Percentiles rank a stretch among this genome's conserved stretches.
phyloP scores from a whole-genome alignment of 2,329 filamentous ascomycete species.

The Ophiostoma ips region DNA sequence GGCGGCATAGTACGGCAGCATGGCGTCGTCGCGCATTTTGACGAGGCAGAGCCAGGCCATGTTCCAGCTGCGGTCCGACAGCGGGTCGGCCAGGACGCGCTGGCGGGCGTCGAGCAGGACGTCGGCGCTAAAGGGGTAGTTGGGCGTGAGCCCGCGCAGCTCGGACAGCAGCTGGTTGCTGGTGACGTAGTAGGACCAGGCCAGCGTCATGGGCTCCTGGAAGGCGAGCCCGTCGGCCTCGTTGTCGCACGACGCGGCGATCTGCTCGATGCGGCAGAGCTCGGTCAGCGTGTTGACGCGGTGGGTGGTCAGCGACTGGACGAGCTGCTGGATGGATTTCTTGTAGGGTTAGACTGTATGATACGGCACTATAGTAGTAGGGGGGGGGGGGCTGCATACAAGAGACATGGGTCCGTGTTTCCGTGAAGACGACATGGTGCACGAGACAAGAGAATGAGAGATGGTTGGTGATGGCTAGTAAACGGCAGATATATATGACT shows the following conservation, averaged over 20 bases:
- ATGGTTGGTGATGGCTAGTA: too few species aligned
- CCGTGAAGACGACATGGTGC: too few species aligned
- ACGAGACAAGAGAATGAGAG: too few species aligned
- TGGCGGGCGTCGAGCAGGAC: constrained; percentile 51
- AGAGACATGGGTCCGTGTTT: too few species aligned
- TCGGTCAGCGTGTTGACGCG: constrained; percentile 62
- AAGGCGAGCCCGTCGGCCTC: constrained; percentile 45
- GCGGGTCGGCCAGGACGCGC: constrained; percentile 48
- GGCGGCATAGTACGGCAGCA: constrained; percentile 47
- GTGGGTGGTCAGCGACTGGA: constrained; percentile 49
- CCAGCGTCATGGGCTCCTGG: constrained; percentile 51
- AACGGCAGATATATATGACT: too few species aligned
- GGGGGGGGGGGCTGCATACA: too few species aligned
- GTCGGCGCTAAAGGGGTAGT: constrained; percentile 53
- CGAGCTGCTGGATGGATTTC: constrained; percentile 34
- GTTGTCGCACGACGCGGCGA: constrained; percentile 43
- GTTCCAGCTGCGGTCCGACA: constrained; percentile 61
- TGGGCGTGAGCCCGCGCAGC: constrained; percentile 51
- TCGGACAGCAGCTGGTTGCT: constrained; percentile 57
- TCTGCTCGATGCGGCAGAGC: constrained; percentile 55
- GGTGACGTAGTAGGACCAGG: constrained; percentile 59
- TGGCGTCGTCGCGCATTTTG: constrained; percentile 46
- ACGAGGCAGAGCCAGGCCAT: constrained; percentile 56
- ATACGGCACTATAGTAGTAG: too few species aligned
- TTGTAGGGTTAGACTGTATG: constrained; percentile 9